Evolutionary conservation across 208 protist genomes (phyloP).

Genomic region (Leishmania guyanensis): DNA sequence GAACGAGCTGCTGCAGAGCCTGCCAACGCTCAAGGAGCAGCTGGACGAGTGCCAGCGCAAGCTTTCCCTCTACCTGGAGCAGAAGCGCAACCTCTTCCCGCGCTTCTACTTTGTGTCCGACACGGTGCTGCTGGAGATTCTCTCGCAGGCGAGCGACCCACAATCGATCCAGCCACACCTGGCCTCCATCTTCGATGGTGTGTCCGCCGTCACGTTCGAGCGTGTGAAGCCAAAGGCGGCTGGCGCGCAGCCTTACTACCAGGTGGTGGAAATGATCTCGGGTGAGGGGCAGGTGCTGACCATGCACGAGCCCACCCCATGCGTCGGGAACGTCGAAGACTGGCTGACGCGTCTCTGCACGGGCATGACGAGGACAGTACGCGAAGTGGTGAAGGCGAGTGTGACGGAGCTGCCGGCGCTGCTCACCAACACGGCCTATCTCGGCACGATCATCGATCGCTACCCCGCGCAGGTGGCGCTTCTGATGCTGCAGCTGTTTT

Average conservation of each 20-base stretch:
- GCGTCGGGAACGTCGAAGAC: slow-evolving; percentile 94
- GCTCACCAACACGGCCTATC: slow-evolving; percentile 82
- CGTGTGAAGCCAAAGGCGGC: slow-evolving; percentile 91
- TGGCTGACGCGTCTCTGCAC: slow-evolving; percentile 93
- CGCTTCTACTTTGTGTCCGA: slow-evolving; percentile 99
- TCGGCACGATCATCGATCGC: slow-evolving; percentile 92
- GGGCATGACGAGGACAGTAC: slow-evolving; percentile 92
- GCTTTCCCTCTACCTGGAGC: slow-evolving; percentile 97
- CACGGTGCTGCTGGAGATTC: slow-evolving; percentile 97
- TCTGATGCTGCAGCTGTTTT: slow-evolving; percentile 96
- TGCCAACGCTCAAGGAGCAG: slow-evolving; percentile 95
- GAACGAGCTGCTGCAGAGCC: slow-evolving; percentile 95
- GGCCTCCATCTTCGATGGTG: slow-evolving; percentile 94
- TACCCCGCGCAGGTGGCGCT: slow-evolving; percentile 96
- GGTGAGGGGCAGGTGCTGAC: slow-evolving; percentile 89
- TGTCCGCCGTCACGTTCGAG: slow-evolving; percentile 92
- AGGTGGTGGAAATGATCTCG: slow-evolving; percentile 92
- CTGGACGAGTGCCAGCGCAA: slow-evolving; percentile 98
- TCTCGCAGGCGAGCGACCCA: slow-evolving; percentile 95
- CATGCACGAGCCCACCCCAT: slow-evolving; percentile 89
- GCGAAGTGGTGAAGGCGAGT: slow-evolving; percentile 89
- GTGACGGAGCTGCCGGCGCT: slow-evolving; percentile 89
- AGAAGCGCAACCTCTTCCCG: slow-evolving; percentile 97
- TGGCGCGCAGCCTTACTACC: slow-evolving; percentile 87
- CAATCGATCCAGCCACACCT: slow-evolving; percentile 95